Percentiles rank a stretch among this genome's conserved stretches.
Conservation (phyloP, 1,139 yeast species). For the Kodamaea anthophila region DNA sequence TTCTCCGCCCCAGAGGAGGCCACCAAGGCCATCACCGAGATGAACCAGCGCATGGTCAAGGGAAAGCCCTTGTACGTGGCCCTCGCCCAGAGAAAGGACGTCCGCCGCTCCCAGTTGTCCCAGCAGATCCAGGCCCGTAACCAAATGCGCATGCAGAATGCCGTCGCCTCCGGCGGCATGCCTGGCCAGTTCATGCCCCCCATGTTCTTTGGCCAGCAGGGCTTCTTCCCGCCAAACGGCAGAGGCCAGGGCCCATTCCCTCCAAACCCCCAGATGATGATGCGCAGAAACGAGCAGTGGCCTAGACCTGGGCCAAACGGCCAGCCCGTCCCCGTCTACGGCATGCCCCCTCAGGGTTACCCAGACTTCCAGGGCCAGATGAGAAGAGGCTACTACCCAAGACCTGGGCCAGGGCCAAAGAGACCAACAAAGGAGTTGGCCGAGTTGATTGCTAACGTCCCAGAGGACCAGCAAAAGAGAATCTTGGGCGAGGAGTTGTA, state of each 20-base stretch:
- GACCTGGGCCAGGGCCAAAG: slow-evolving; percentile 19
- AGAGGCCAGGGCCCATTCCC: slow-evolving; percentile 84
- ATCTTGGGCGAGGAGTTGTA: slow-evolving; percentile 96
- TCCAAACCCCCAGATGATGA: slow-evolving; percentile 85
- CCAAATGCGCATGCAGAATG: slow-evolving; percentile 97
- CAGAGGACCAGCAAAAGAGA: slow-evolving; percentile 92
- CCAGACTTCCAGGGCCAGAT: slow-evolving; percentile 48
- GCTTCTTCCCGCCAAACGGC: slow-evolving; percentile 73
- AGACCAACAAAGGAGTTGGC: slow-evolving; percentile 43
- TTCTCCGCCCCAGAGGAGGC: slow-evolving; percentile 98
- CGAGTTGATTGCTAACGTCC: slow-evolving; percentile 56
- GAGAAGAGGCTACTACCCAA: slow-evolving; percentile 40
- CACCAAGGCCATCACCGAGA: slow-evolving; percentile 95
- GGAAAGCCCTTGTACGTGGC: slow-evolving; percentile 98
- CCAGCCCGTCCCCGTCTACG: slow-evolving; percentile 74
- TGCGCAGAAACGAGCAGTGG: slow-evolving; percentile 63
- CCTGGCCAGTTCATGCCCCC: slow-evolving; percentile 97
- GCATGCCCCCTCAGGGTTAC: slow-evolving; percentile 75
- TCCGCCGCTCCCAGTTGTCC: slow-evolving; percentile 93
- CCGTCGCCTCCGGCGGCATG: slow-evolving; percentile 79
- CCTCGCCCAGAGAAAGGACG: slow-evolving; percentile 97
- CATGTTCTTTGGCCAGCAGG: slow-evolving; percentile 88
- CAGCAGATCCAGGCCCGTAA: slow-evolving; percentile 98
- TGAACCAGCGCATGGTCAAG: slow-evolving; percentile 95
- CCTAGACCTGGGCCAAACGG: slow-evolving; percentile 77